Evolutionary conservation across 2,329 filamentous ascomycete species (phyloP).

Genomic region (Lecanicillium sp.): DNA sequence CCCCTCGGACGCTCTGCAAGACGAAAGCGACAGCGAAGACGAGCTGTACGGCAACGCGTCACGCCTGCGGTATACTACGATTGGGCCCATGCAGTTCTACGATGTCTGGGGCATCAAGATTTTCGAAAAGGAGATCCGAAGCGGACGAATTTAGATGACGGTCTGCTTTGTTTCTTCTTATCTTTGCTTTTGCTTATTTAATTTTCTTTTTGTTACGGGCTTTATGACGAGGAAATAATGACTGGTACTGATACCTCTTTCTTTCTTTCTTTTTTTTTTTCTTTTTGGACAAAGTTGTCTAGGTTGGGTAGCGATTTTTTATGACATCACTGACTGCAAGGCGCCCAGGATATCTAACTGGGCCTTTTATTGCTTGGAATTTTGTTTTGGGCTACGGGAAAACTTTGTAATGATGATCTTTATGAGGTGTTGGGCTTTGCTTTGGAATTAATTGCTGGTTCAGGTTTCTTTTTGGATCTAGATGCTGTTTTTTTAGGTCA

Average conservation of each 20-base stretch:
- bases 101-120: constrained; percentile 46
- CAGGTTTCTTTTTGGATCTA: neutral
- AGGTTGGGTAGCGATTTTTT: no score
- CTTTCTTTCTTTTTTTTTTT: neutral
- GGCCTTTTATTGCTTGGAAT: no score
- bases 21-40: constrained; percentile 32
- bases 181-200: neutral
- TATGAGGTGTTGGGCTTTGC: no score
- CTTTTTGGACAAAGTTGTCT: neutral
- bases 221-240: neutral
- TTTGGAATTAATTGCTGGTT: no score
- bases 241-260: neutral
- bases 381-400: no score
- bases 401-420: no score
- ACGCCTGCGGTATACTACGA: constrained; percentile 30
- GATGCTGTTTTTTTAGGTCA: neutral
- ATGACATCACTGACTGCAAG: no score
- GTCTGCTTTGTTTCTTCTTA: neutral
- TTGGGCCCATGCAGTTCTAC: constrained; percentile 33
- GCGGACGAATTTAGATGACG: constrained; percentile 23
- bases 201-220: neutral
- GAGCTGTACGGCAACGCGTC: constrained; percentile 27
- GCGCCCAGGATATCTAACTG: no score
- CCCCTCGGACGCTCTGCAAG: constrained; percentile 23
- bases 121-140: constrained; percentile 52